Evolutionary conservation across 2,329 filamentous ascomycete genomes (phyloP).

Genomic region (Exophiala phaeomuriformis): DNA sequence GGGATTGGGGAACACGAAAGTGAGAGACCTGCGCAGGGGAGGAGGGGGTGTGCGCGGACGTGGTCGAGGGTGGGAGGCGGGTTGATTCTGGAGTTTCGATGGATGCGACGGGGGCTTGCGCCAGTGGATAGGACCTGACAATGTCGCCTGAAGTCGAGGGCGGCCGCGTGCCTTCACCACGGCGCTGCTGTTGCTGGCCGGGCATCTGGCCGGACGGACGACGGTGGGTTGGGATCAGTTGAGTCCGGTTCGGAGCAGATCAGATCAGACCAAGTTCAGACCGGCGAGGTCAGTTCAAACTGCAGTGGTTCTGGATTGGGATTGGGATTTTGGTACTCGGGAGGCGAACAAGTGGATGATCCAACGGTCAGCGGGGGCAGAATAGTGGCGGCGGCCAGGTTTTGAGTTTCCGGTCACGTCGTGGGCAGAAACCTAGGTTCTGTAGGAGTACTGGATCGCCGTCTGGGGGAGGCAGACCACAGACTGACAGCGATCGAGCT

Average conservation of each 20-base stretch:
- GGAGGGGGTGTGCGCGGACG: constrained; percentile 4
- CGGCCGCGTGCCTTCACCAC: constrained; percentile 4
- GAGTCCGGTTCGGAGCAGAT: background rate
- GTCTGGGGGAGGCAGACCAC: too few species aligned
- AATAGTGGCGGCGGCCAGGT: too few species aligned
- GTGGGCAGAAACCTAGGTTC: too few species aligned
- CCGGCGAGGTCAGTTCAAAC: background rate
- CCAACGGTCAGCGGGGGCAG: too few species aligned
- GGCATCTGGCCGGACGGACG: background rate
- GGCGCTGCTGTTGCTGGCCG: constrained; percentile 10
- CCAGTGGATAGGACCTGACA: constrained; percentile 4
- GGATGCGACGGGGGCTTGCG: constrained; percentile 10
- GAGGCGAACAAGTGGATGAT: too few species aligned
- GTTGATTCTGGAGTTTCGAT: constrained; percentile 12
- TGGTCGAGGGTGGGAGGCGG: background rate
- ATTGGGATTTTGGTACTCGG: too few species aligned
- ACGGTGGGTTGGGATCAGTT: background rate
- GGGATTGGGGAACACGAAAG: constrained; percentile 24
- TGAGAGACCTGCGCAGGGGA: constrained; percentile 4
- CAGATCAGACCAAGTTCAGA: too few species aligned
- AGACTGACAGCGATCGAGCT: too few species aligned
- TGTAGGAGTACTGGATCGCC: too few species aligned
- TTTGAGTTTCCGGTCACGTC: too few species aligned
- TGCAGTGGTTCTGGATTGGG: background rate
- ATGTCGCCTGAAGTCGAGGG: background rate